Evolutionary conservation across 2,329 filamentous ascomycete species (phyloP).

Genomic region (Trichoderma semiorbis): DNA sequence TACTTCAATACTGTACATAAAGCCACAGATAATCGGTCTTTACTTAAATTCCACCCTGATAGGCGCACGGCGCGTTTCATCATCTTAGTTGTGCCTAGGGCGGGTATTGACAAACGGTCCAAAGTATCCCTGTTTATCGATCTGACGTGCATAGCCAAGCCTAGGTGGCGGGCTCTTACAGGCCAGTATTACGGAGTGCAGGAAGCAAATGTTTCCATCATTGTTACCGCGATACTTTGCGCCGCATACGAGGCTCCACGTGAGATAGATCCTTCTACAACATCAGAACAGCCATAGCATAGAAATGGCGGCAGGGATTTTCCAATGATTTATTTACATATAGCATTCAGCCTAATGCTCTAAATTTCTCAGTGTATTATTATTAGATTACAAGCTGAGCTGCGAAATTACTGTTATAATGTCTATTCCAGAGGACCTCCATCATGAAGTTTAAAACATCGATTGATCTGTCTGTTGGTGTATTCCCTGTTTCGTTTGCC

Average conservation of each 20-base stretch:
- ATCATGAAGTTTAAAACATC: too few species aligned
- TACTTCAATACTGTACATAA: too few species aligned
- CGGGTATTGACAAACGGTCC: background rate
- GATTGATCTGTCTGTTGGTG: too few species aligned
- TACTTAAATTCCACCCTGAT: too few species aligned
- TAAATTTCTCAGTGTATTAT: background rate
- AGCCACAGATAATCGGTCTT: too few species aligned
- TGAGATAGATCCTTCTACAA: background rate
- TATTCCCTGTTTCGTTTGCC: too few species aligned
- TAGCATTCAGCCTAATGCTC: background rate
- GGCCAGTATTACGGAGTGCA: background rate
- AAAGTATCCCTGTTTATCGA: background rate
- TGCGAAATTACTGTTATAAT: background rate
- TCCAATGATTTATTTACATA: background rate
- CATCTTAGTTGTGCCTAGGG: too few species aligned
- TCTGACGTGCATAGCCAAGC: background rate
- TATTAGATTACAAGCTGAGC: background rate
- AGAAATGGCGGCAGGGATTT: background rate
- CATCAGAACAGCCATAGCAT: background rate
- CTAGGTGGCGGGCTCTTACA: background rate
- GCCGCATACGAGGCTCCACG: background rate
- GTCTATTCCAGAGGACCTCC: background rate
- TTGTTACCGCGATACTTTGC: background rate
- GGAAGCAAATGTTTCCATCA: background rate
- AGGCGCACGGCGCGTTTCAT: too few species aligned